Percentiles rank a stretch among this genome's conserved stretches.
Conservation (phyloP, 805 yeast genomes). For the Nakazawaea siamensis region DNA sequence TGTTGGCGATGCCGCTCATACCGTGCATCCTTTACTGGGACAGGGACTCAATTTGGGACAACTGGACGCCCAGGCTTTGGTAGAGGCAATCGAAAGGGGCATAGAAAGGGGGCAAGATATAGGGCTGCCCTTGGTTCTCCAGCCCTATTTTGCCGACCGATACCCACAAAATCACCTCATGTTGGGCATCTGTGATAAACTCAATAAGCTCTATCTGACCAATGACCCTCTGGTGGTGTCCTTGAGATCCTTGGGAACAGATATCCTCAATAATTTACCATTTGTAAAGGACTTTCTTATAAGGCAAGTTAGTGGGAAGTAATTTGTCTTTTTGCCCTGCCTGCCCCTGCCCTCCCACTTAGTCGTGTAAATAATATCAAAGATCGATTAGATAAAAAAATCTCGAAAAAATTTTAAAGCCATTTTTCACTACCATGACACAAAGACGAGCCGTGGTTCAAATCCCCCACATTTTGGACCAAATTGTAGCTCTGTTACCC, state of each 20-base stretch:
- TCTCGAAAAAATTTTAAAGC: too few relatives aligned
- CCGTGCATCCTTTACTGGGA: constrained; percentile 96
- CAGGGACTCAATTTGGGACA: constrained; percentile 99
- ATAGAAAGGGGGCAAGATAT: constrained; percentile 77
- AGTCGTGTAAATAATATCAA: too few relatives aligned
- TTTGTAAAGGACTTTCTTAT: constrained; percentile 67
- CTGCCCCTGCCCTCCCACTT: too few relatives aligned
- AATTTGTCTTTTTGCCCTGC: not conserved
- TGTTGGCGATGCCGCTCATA: constrained; percentile 98
- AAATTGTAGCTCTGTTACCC: too few relatives aligned
- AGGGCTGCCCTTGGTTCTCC: constrained; percentile 73
- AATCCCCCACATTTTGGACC: too few relatives aligned
- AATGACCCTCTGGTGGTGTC: constrained; percentile 68
- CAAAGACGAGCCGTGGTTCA: too few relatives aligned
- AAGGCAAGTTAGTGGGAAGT: constrained; percentile 28
- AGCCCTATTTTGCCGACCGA: constrained; percentile 79
- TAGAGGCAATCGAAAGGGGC: constrained; percentile 63
- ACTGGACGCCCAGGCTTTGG: constrained; percentile 72
- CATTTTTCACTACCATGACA: too few relatives aligned
- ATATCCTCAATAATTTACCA: constrained; percentile 52
- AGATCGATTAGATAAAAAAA: too few relatives aligned
- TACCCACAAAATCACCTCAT: constrained; percentile 73
- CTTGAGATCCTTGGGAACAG: constrained; percentile 69
- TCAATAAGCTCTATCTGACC: constrained; percentile 79
- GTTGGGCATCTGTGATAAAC: constrained; percentile 84